Percentiles rank a stretch among this genome's conserved stretches.
Evolutionary conservation across 345 rosid species (phyloP).

Genomic region (Cardamine occulta): DNA sequence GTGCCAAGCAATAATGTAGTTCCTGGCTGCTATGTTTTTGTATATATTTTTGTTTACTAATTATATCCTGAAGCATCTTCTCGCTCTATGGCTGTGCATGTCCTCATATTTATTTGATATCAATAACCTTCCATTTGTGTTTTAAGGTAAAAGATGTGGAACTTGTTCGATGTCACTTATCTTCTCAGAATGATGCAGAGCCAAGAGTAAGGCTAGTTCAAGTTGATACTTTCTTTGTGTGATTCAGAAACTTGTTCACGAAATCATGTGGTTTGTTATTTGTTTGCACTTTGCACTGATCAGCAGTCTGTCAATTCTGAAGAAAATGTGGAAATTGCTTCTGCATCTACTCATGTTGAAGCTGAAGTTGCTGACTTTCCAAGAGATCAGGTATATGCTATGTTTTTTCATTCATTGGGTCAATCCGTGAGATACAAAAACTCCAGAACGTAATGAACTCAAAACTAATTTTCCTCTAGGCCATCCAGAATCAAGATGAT

Average conservation of each 20-base stretch:
- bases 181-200: constrained; percentile 18
- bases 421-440: background rate
- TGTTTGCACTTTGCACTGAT: constrained; percentile 19
- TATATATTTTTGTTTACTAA: background rate
- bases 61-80: background rate
- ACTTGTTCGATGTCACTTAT: constrained; percentile 11
- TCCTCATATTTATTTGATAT: background rate
- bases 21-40: background rate
- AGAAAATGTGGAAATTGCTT: constrained; percentile 9
- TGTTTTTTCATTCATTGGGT: background rate
- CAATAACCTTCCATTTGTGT: constrained; percentile 8
- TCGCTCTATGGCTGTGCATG: background rate
- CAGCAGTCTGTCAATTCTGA: constrained; percentile 22
- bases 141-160: constrained; percentile 29
- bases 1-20: constrained; percentile 15
- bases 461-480: constrained; percentile 12
- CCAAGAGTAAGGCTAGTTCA: constrained; percentile 26
- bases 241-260: background rate
- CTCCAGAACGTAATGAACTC: background rate
- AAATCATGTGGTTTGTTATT: constrained; percentile 10
- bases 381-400: constrained; percentile 27
- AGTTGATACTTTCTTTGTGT: background rate
- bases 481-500: constrained; percentile 21
- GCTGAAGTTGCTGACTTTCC: background rate
- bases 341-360: constrained; percentile 11